phyloP scores from a whole-genome alignment of 1,139 yeast genomes.

The Pichia sp. region DNA sequence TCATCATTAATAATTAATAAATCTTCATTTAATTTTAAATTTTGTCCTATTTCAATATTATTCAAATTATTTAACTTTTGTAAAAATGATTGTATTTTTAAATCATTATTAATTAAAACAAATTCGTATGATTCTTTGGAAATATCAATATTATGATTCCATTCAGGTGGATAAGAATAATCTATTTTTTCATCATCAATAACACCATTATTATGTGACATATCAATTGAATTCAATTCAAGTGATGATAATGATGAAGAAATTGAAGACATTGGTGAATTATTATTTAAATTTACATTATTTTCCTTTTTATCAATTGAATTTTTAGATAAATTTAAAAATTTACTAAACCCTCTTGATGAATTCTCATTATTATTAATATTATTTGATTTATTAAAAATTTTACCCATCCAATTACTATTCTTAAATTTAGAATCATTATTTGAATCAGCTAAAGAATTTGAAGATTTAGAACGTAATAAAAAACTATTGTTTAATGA shows the following conservation, averaged over 20 bases:
- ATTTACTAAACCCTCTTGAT: slow-evolving; percentile 10
- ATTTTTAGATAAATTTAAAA: background rate
- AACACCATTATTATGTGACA: slow-evolving; percentile 6
- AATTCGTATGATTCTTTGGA: slow-evolving; percentile 22
- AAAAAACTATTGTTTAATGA: background rate
- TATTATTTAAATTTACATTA: background rate
- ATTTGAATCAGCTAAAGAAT: slow-evolving; percentile 1
- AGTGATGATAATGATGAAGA: slow-evolving; percentile 24
- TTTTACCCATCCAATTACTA: slow-evolving; percentile 11
- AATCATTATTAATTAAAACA: slow-evolving; percentile 21
- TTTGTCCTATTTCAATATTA: background rate
- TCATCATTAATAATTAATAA: slow-evolving; percentile 9
- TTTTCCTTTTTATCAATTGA: background rate
- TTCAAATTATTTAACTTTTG: slow-evolving; percentile 18
- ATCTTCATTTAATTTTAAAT: background rate
- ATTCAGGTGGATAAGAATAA: slow-evolving; percentile 23
- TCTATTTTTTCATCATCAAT: slow-evolving; percentile 11
- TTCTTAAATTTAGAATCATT: background rate
- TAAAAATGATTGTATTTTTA: slow-evolving; percentile 17
- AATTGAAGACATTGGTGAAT: slow-evolving; percentile 19
- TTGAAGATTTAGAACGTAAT: background rate
- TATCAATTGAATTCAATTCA: slow-evolving; percentile 15
- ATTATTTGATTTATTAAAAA: slow-evolving; percentile 8
- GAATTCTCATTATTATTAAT: slow-evolving; percentile 16
- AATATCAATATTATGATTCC: slow-evolving; percentile 16